Percentiles rank a stretch among this genome's conserved stretches.
phyloP scores from a whole-genome alignment of 2,329 filamentous ascomycete species.

The Trichoderma hamatum region DNA sequence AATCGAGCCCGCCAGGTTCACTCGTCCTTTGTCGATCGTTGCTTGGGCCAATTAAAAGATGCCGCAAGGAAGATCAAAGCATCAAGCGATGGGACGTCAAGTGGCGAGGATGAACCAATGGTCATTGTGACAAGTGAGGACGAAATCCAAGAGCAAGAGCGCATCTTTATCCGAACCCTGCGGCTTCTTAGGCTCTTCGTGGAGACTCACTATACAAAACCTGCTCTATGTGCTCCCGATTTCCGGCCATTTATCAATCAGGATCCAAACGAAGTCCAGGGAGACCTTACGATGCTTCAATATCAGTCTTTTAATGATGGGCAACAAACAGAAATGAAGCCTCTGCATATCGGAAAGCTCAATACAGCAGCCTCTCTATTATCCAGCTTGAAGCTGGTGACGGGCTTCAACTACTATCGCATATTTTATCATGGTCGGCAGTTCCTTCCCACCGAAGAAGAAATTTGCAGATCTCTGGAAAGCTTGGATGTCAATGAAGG shows the following conservation, averaged over 20 bases:
- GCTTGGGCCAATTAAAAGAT: conserved; percentile 68
- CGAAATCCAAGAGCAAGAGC: conserved; percentile 54
- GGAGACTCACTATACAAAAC: conserved; percentile 63
- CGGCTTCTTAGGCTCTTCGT: conserved; percentile 70
- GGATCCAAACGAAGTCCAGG: conserved; percentile 57
- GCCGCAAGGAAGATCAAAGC: conserved; percentile 60
- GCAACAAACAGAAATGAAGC: conserved; percentile 61
- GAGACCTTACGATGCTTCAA: conserved; percentile 67
- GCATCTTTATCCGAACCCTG: conserved; percentile 69
- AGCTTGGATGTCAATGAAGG: conserved; percentile 69
- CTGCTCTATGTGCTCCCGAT: conserved; percentile 62
- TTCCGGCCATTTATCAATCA: conserved; percentile 56
- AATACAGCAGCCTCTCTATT: conserved; percentile 74
- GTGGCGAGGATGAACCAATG: conserved; percentile 57
- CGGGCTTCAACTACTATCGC: conserved; percentile 75
- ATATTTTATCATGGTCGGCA: conserved; percentile 70
- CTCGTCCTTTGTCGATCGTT: conserved; percentile 71
- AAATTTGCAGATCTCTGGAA: conserved; percentile 64
- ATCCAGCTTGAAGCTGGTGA: conserved; percentile 66
- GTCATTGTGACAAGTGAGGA: conserved; percentile 51
- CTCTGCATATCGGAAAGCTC: conserved; percentile 66
- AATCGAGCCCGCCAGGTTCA: conserved; percentile 62
- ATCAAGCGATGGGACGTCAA: conserved; percentile 47
- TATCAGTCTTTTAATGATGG: conserved; percentile 74
- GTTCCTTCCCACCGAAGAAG: conserved; percentile 63